Base-by-base conservation (phyloP, 345 rosid species). In the Boechera retrofracta region DNA sequence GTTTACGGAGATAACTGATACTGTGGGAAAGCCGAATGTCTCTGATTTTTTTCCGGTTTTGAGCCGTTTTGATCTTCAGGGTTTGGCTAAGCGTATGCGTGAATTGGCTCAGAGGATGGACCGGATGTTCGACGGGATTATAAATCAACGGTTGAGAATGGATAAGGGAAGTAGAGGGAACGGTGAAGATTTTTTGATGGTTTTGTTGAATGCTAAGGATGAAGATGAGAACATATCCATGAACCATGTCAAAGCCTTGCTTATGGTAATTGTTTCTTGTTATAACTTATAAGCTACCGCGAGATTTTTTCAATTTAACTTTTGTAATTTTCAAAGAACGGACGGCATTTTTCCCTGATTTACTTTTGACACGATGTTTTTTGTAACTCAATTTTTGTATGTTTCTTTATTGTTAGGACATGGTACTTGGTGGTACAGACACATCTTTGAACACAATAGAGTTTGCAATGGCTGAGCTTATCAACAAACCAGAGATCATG, bases 31-130 rank as follows among this genome's bases (percentile, higher is more conserved):
- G 33, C 82, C 82, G 2, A 48, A 89, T 39, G 0, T 89, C 26
- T 87, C 94, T 7, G 94, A 87, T 29, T 86, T 83, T 57, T 86
- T 72, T 7, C 89, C 91, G 9, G 61, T 9, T 26, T 63, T 87
- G 75, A 81, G 57, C n/a, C 60, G 86, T 72, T 83, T 87, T 35
- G 89, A 87, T 55, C 61, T 85, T 64, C 91, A 89, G 53, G 86
- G 91, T 6, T 6, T 84, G 13, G 59, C 0, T 26, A 86, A 75
- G 78, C 79, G 82, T 71, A 71, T 80, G 85, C 2, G 54, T 1
- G 64, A 1, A 5, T 9, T 73, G 67, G 67, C 74, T 1, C 8
- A n/a, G 21, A 73, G 62, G 66, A 75, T 87, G 29, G 87, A 87
- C 73, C 21, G 49, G 38, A 79, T 86, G 4, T 80, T 85, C 65